Base-by-base conservation (phyloP, 2,329 filamentous ascomycete genomes). In the Chrysoporthe cubensis region DNA sequence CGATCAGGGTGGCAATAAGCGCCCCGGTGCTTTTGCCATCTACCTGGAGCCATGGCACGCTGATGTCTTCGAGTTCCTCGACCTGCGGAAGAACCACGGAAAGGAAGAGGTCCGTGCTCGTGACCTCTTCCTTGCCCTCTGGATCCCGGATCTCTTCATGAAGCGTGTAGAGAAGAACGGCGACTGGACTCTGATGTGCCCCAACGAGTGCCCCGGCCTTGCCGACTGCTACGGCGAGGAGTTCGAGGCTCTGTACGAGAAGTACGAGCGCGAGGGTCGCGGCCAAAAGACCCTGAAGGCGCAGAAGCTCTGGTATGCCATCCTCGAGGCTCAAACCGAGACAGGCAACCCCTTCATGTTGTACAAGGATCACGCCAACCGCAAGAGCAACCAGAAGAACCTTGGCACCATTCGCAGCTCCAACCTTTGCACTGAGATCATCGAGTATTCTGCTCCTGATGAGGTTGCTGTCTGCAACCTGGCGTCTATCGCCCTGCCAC, bases 331-430 rank as follows among this genome's bases (percentile, higher is more conserved):
- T 62, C 96, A 99, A 84, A 98, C 95, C 44, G 96, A 99, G 88
- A 99, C 96, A 58, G 96, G 96, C 74, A 98, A 97, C 82, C 96
- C 96, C 61, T 99, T 97, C 84, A 99, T 99, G 93, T 90, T 98
- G 69, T 99, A 99, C 90, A 99, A 99, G 87, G 96, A 99, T 82
- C 88, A 90, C 76, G 95, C 92, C 89, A 99, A 99, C 88, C 90
- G 90, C 80, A 99, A 99, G 91, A 97, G 94, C 87, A 99, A 99
- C 88, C 96, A 99, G 85, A 98, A 99, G 91, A 99, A 99, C 83
- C 87, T 99, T 43, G 96, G 96, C 73, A 97, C 94, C 71, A 99
- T 99, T 75, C 94, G 94, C 81, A 97, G 93, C 86, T 99, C 96
- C 77, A 99, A 99, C 81, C 87, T 99, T 61, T 99, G 96, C 89